Percentiles rank a stretch among this genome's conserved stretches.
Evolutionary conservation across 164 flowering plant genomes (phyloP).

Genomic region (Liquidambar formosana): DNA sequence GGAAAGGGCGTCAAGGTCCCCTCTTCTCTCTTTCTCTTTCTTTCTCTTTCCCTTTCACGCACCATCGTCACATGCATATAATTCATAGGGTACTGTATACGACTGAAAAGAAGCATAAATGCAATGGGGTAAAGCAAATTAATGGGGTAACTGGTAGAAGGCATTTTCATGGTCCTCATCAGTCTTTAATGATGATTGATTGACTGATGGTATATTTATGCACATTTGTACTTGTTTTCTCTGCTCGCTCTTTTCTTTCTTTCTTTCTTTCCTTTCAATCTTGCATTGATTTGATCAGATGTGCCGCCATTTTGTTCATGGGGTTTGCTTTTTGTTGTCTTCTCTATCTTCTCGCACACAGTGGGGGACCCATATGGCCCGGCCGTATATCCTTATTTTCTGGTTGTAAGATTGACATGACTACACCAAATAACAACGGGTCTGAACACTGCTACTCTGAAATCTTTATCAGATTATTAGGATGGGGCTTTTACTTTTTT

Average conservation of each 20-base stretch:
- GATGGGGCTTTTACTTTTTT: constrained; percentile 33
- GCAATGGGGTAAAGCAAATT: constrained; percentile 9
- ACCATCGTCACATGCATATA: too few relatives aligned
- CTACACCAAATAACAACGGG: constrained; percentile 8
- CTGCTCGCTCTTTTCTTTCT: constrained; percentile 4
- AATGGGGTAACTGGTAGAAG: constrained; percentile 4
- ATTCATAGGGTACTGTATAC: not conserved
- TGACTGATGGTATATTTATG: constrained; percentile 25
- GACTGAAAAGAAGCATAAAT: constrained; percentile 21
- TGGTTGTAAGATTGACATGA: constrained; percentile 18
- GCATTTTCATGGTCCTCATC: not conserved
- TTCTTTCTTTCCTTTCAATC: constrained; percentile 4
- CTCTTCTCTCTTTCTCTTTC: constrained; percentile 1
- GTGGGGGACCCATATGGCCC: not conserved
- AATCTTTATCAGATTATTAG: constrained; percentile 5
- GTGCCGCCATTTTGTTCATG: constrained; percentile 55
- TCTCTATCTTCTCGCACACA: not conserved
- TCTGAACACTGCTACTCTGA: constrained; percentile 11
- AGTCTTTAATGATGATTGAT: constrained; percentile 32
- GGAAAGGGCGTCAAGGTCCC: constrained; percentile 95
- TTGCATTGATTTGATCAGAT: constrained; percentile 38
- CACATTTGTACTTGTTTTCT: constrained; percentile 21
- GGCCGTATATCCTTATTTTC: constrained; percentile 1
- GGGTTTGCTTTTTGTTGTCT: not conserved
- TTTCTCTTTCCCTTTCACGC: not conserved